These are phyloP conservation scores for Metschnikowia anglica DNA, from an alignment of 805 yeast species.

Conservation along the genomic window DNA sequence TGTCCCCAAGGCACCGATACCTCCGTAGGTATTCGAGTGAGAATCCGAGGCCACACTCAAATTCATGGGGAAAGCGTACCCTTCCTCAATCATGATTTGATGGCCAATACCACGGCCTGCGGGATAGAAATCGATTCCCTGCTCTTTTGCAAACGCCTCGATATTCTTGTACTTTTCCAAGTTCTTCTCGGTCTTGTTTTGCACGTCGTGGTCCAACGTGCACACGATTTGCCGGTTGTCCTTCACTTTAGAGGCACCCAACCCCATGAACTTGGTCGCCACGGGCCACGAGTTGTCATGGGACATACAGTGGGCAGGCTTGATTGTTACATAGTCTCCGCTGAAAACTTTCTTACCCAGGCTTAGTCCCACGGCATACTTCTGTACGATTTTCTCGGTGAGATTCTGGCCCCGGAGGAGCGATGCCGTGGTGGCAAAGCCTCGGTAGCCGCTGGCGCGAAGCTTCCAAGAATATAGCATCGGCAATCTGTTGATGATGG, in stretches of 20 bases:
- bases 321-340: conserved; percentile 94
- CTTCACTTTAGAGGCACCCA: conserved; percentile 82
- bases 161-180: conserved; percentile 84
- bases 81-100: conserved; percentile 98
- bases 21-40: conserved; percentile 97
- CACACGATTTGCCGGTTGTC: conserved; percentile 91
- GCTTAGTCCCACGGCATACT: conserved; percentile 83
- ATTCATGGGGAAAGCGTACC: conserved; percentile 93
- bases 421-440: conserved; percentile 20
- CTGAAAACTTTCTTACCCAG: conserved; percentile 71
- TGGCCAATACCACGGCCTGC: conserved; percentile 99
- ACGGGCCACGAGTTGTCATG: conserved; percentile 99
- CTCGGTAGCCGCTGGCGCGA: conserved; percentile 11
- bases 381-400: conserved; percentile 94
- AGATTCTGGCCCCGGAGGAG: conserved; percentile 65
- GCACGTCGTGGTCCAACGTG: conserved; percentile 97
- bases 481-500: conserved; percentile 13
- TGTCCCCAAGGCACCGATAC: conserved; percentile 92
- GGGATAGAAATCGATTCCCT: conserved; percentile 94
- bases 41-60: conserved; percentile 96
- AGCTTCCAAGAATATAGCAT: conserved; percentile 13
- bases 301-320: conserved; percentile 98
- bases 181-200: conserved; percentile 86
- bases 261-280: conserved; percentile 91
- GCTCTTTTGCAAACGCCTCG: conserved; percentile 82